These are phyloP conservation scores for Arthonia radiata DNA, from an alignment of 495 filamentous ascomycete genomes.

Conservation along the genomic window DNA sequence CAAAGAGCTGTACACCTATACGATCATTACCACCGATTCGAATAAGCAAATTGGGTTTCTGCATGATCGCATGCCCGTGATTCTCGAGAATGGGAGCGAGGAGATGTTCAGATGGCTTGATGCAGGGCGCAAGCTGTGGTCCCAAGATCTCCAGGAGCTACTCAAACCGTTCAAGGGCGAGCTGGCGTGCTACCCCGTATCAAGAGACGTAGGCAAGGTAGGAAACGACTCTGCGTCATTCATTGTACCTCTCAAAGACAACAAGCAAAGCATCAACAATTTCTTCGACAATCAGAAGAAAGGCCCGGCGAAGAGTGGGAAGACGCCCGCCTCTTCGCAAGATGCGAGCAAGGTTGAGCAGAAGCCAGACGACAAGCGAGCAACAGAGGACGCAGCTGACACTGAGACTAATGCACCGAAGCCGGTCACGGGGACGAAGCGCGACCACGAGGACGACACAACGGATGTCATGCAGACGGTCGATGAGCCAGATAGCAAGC, in stretches of 20 bases:
- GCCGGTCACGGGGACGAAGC: constrained; percentile 26
- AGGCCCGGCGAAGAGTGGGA: too few relatives aligned
- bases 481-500: constrained; percentile 6
- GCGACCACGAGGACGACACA: constrained; percentile 22
- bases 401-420: constrained; percentile 24
- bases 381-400: constrained; percentile 15
- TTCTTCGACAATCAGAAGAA: constrained; percentile 48
- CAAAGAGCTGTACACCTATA: constrained; percentile 60
- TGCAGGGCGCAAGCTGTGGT: constrained; percentile 45
- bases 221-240: constrained; percentile 75
- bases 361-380: constrained; percentile 14
- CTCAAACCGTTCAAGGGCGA: constrained; percentile 56
- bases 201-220: constrained; percentile 79
- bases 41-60: constrained; percentile 59
- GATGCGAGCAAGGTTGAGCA: constrained; percentile 4
- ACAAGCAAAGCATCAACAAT: constrained; percentile 78
- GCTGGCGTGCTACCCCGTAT: constrained; percentile 65
- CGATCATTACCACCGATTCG: constrained; percentile 72
- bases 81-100: constrained; percentile 52
- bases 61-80: constrained; percentile 89
- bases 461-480: constrained; percentile 9
- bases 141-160: constrained; percentile 45
- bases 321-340: too few relatives aligned
- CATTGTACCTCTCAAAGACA: constrained; percentile 59
- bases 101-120: constrained; percentile 60